Percentiles rank a stretch among this genome's conserved stretches.
phyloP scores from a whole-genome alignment of 1,284 basidiomycete genomes.

The Cryptococcus sp. region DNA sequence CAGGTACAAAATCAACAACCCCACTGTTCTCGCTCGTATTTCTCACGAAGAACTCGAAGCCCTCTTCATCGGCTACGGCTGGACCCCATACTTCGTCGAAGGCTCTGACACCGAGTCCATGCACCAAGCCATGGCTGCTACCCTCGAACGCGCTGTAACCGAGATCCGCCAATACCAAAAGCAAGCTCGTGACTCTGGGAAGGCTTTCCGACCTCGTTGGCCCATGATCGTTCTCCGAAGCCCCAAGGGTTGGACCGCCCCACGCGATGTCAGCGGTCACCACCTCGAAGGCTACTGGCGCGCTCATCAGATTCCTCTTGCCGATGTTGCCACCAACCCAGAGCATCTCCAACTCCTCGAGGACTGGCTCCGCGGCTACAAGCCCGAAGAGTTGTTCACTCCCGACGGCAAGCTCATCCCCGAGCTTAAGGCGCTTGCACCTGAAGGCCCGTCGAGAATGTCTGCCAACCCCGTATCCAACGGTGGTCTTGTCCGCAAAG shows the following conservation, averaged over 20 bases:
- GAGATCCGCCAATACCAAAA: conserved; percentile 73
- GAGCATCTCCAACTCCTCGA: conserved; percentile 57
- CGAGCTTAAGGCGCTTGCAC: conserved; percentile 54
- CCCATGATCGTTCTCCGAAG: conserved; percentile 79
- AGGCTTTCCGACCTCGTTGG: conserved; percentile 81
- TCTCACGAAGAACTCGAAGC: conserved; percentile 38
- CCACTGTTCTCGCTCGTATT: conserved; percentile 41
- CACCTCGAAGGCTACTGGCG: conserved; percentile 69
- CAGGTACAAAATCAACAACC: conserved; percentile 48
- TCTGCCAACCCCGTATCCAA: conserved; percentile 41
- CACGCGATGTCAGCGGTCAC: conserved; percentile 64
- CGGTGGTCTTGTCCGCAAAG: conserved; percentile 61
- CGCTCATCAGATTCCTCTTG: conserved; percentile 43
- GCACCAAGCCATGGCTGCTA: conserved; percentile 62
- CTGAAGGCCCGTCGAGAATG: conserved; percentile 30
- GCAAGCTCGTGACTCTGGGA: conserved; percentile 66
- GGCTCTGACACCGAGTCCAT: conserved; percentile 40
- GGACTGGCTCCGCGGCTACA: conserved; percentile 70
- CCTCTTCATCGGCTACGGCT: conserved; percentile 42
- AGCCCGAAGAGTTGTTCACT: conserved; percentile 65
- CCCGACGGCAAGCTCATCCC: conserved; percentile 60
- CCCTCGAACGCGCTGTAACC: conserved; percentile 71
- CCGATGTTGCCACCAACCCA: conserved; percentile 34
- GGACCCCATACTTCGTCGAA: conserved; percentile 44
- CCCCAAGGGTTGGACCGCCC: conserved; percentile 77